These are phyloP conservation scores for Globisporangium canariense DNA, from an alignment of 352 stramenopile species.

Conservation along the genomic window DNA sequence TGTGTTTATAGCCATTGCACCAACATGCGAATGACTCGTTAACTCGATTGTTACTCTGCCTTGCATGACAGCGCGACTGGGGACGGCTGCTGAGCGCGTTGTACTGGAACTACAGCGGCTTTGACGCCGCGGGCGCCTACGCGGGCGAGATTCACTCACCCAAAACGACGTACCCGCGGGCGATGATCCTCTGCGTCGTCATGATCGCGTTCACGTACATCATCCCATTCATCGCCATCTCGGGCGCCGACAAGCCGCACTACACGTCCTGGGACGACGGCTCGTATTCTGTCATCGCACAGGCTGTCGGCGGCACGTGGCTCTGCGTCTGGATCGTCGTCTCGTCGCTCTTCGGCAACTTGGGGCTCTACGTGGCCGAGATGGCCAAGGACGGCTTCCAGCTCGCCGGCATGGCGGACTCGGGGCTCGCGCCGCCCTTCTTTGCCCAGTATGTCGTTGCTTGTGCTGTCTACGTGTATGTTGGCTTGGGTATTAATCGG, in stretches of 20 bases:
- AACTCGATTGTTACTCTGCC: not conserved
- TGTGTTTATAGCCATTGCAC: not conserved
- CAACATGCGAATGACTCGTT: not conserved
- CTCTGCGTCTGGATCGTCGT: slow-evolving; percentile 78
- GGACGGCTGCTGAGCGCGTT: slow-evolving; percentile 57
- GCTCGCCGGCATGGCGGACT: slow-evolving; percentile 77
- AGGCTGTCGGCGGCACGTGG: slow-evolving; percentile 59
- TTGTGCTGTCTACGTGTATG: slow-evolving; percentile 42
- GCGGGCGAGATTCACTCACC: slow-evolving; percentile 70
- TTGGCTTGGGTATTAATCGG: slow-evolving; percentile 6
- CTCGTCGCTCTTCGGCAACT: slow-evolving; percentile 71
- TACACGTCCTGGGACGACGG: slow-evolving; percentile 76
- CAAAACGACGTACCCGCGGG: slow-evolving; percentile 65
- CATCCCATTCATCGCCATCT: slow-evolving; percentile 67
- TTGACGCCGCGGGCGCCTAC: slow-evolving; percentile 69
- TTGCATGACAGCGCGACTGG: slow-evolving; percentile 46
- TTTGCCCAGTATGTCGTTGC: slow-evolving; percentile 57
- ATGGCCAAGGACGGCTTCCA: slow-evolving; percentile 84
- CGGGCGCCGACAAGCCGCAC: slow-evolving; percentile 63
- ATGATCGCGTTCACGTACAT: slow-evolving; percentile 78
- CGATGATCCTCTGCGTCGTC: slow-evolving; percentile 74
- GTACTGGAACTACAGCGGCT: slow-evolving; percentile 86
- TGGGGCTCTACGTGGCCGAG: slow-evolving; percentile 78
- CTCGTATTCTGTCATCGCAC: slow-evolving; percentile 70
- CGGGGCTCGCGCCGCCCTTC: slow-evolving; percentile 70